These are phyloP conservation scores for Durio zibethinus DNA, from an alignment of 345 rosid species.

Conservation along the genomic window DNA sequence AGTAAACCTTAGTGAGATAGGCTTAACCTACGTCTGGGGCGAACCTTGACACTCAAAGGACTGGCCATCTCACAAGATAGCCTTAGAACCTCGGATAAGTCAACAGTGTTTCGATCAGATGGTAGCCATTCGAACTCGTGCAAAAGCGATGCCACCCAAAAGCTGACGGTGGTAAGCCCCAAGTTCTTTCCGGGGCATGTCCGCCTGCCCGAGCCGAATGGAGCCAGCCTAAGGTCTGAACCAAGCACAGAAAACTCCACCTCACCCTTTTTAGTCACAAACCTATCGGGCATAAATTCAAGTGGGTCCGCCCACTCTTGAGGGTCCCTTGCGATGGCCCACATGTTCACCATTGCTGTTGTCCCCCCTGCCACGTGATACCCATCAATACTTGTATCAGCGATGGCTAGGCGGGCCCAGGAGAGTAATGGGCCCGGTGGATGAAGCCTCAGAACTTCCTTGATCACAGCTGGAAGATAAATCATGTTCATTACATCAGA, in stretches of 20 bases:
- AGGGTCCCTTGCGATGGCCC: conserved; percentile 88
- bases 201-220: conserved; percentile 88
- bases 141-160: conserved; percentile 66
- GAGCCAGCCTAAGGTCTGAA: conserved; percentile 79
- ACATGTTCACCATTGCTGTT: conserved; percentile 95
- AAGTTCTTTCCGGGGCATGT: conserved; percentile 71
- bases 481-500: conserved; percentile 40
- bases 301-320: conserved; percentile 66
- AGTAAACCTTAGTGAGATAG: background rate
- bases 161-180: conserved; percentile 60
- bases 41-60: conserved; percentile 48
- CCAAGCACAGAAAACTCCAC: conserved; percentile 69
- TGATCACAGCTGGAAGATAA: conserved; percentile 70
- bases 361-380: conserved; percentile 78
- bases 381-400: conserved; percentile 71
- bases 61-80: conserved; percentile 84
- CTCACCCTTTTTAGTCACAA: conserved; percentile 37
- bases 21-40: conserved; percentile 33
- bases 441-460: conserved; percentile 77
- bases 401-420: conserved; percentile 82
- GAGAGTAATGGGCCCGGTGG: conserved; percentile 96
- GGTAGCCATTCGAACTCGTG: conserved; percentile 67
- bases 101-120: conserved; percentile 33
- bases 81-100: conserved; percentile 62
- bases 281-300: conserved; percentile 63